Percentiles rank a stretch among this genome's conserved stretches.
Evolutionary conservation across 164 flowering plant genomes (phyloP).

Genomic region (Chloranthus sessilifolius): DNA sequence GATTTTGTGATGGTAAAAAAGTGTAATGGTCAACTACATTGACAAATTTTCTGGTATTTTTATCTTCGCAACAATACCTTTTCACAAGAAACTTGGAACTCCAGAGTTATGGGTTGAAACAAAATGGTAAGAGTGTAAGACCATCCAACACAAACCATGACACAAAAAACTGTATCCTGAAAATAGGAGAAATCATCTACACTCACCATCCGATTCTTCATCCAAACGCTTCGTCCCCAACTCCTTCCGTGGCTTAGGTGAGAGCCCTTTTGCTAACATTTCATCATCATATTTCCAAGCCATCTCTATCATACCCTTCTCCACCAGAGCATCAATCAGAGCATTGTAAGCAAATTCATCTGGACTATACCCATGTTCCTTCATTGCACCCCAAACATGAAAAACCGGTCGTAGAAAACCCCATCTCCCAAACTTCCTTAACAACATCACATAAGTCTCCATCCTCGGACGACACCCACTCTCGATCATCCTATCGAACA

Average conservation of each 20-base stretch:
- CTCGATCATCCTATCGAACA: slow-evolving; percentile 77
- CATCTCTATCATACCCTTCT: slow-evolving; percentile 82
- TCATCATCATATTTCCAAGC: slow-evolving; percentile 78
- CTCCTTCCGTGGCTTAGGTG: slow-evolving; percentile 65
- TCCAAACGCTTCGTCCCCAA: slow-evolving; percentile 30
- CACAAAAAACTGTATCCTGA: too few relatives aligned
- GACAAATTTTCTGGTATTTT: too few relatives aligned
- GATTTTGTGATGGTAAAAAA: too few relatives aligned
- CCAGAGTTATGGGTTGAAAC: too few relatives aligned
- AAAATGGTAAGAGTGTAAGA: too few relatives aligned
- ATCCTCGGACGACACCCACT: slow-evolving; percentile 60
- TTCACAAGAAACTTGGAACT: too few relatives aligned
- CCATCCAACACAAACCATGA: too few relatives aligned
- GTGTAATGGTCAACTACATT: too few relatives aligned
- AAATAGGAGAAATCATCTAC: too few relatives aligned
- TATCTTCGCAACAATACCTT: too few relatives aligned
- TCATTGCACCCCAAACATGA: slow-evolving; percentile 79
- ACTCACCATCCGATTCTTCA: slow-evolving; percentile 20
- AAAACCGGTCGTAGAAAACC: slow-evolving; percentile 83
- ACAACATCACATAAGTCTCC: slow-evolving; percentile 89
- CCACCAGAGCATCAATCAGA: slow-evolving; percentile 74
- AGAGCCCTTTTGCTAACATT: slow-evolving; percentile 78
- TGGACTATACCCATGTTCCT: slow-evolving; percentile 68
- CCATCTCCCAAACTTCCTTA: slow-evolving; percentile 92
- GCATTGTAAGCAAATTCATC: slow-evolving; percentile 79